phyloP scores from a whole-genome alignment of 1,139 yeast species.

The Diutina pseudorugosa region DNA sequence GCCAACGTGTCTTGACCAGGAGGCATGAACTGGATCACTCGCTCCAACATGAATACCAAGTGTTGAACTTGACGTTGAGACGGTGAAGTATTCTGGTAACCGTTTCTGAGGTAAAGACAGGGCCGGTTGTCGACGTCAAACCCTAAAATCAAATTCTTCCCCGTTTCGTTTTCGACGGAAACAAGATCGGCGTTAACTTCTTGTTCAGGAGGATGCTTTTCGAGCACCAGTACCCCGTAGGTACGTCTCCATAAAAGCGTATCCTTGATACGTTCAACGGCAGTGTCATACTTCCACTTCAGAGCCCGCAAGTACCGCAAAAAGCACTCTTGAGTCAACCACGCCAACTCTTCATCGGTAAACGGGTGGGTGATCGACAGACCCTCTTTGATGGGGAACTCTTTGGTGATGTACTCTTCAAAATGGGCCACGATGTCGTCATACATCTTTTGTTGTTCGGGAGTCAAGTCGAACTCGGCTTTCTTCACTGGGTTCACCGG shows the following conservation, averaged over 20 bases:
- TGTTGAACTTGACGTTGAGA: slow-evolving; percentile 86
- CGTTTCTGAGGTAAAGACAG: slow-evolving; percentile 79
- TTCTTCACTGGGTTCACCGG: slow-evolving; percentile 25
- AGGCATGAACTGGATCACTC: slow-evolving; percentile 89
- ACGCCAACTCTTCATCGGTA: slow-evolving; percentile 20
- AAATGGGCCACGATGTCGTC: slow-evolving; percentile 8
- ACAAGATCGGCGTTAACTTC: slow-evolving; percentile 15
- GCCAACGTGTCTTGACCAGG: slow-evolving; percentile 92
- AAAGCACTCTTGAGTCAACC: slow-evolving; percentile 38
- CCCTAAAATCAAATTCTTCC: slow-evolving; percentile 82
- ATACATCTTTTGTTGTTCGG: slow-evolving; percentile 8
- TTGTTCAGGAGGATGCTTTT: slow-evolving; percentile 18
- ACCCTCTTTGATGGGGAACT: slow-evolving; percentile 8
- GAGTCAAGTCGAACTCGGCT: slow-evolving; percentile 14
- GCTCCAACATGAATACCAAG: slow-evolving; percentile 80
- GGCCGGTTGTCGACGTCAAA: slow-evolving; percentile 85
- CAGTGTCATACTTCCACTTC: slow-evolving; percentile 29
- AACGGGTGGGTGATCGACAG: slow-evolving; percentile 7
- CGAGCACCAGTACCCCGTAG: slow-evolving; percentile 21
- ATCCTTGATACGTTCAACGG: slow-evolving; percentile 28
- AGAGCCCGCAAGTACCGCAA: slow-evolving; percentile 36
- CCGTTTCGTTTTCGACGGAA: slow-evolving; percentile 60
- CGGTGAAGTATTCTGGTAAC: slow-evolving; percentile 85
- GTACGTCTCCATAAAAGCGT: slow-evolving; percentile 38
- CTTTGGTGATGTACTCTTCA: slow-evolving; percentile 6